phyloP scores from a whole-genome alignment of 345 rosid genomes.

The Syzygium jambos region DNA sequence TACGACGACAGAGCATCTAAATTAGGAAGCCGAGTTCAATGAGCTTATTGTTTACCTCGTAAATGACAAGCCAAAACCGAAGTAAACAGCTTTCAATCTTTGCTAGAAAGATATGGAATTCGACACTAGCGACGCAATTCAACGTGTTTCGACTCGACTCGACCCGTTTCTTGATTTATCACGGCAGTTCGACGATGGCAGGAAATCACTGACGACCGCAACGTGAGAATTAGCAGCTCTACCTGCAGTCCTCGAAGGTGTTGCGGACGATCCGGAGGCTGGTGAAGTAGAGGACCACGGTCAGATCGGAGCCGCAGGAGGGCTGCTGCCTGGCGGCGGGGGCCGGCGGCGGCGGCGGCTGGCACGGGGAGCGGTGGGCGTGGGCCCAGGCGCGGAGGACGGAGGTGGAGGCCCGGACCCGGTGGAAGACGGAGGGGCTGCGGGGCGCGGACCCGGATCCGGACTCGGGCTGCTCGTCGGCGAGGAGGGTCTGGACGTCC shows the following conservation, averaged over 20 bases:
- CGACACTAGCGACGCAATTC: background rate
- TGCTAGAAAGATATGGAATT: background rate
- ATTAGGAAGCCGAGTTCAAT: background rate
- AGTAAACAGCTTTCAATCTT: background rate
- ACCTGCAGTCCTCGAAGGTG: constrained; percentile 50
- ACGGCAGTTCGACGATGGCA: too few relatives aligned
- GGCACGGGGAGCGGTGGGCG: background rate
- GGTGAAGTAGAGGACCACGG: constrained; percentile 61
- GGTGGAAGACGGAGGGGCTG: constrained; percentile 48
- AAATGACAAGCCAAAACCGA: background rate
- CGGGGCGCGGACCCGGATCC: constrained; percentile 6
- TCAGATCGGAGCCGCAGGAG: constrained; percentile 12
- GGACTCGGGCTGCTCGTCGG: constrained; percentile 15
- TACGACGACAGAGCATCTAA: background rate
- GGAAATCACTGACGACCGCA: background rate
- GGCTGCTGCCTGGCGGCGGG: constrained; percentile 9
- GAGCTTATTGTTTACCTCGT: background rate
- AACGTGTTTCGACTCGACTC: background rate
- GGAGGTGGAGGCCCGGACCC: constrained; percentile 39
- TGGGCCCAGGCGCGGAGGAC: constrained; percentile 24
- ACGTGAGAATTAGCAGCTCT: background rate
- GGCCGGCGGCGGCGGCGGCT: background rate
- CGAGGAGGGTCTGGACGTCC: constrained; percentile 31
- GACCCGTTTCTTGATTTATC: too few relatives aligned
- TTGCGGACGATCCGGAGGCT: constrained; percentile 66